Base-by-base conservation (phyloP, 2,329 filamentous ascomycete genomes). In the Bipolaris cookei region DNA sequence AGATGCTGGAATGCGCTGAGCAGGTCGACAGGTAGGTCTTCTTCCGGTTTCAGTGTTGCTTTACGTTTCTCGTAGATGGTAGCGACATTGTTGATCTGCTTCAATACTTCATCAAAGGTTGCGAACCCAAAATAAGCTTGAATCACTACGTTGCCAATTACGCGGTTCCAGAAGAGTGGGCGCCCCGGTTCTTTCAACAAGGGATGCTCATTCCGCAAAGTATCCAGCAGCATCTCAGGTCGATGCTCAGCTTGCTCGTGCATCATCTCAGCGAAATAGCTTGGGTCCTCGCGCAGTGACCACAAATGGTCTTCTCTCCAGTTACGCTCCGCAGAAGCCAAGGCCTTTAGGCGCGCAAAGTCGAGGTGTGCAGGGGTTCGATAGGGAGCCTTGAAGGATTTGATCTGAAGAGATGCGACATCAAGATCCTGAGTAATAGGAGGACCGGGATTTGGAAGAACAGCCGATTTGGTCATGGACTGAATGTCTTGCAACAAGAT, bases 231-330 rank as follows among this genome's bases (percentile, higher is more conserved):
- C 30, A 58, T 49, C 39, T 68, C 61, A 34, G 44, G 67, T 0
- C 78, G 73, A 62, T 87, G 84, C 11, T 85, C 82, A 20, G 73
- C 76, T 25, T 66, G 63, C 1, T 84, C 80, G 6, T 65, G 58
- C 3, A 86, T 44, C n/a, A 70, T 56, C 2, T 82, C 75, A 4
- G 77, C 70, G 61, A 87, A 88, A 70, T 86, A 87, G 1, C 73
- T 72, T 0, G 85, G 85, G 65, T 88, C 86, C 62, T 88, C 85
- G 3, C 85, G 78, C 3, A 88, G 70, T 0, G 78, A 66, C 80
- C 80, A 68, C 3, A 63, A 2, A 44, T 62, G 56, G 38, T 66
- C 64, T 39, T 66, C 60, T 21, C 20, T 13, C 8, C 21, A 32
- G 21, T 52, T 57, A 10, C 38, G 44, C 43, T 51, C 43, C 10